Evolutionary conservation across 2,329 filamentous ascomycete genomes (phyloP).

Genomic region (Beauveria pseudobassiana): DNA sequence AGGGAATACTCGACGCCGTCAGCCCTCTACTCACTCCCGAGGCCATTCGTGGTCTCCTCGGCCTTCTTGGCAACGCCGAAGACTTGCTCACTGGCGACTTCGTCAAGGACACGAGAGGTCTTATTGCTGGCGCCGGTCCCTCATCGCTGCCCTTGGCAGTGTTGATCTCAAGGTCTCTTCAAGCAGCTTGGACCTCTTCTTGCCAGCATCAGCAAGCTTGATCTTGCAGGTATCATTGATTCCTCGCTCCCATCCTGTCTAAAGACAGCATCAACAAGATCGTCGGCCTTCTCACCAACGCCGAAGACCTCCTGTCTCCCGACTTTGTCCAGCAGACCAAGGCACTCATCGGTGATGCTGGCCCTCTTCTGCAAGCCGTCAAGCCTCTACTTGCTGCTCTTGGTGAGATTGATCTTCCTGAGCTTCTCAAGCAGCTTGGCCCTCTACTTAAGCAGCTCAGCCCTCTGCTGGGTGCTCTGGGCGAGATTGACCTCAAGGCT

Average conservation of each 20-base stretch:
- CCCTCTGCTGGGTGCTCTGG: conserved; percentile 21
- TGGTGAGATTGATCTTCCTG: conserved; percentile 16
- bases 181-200: conserved; percentile 29
- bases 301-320: conserved; percentile 1
- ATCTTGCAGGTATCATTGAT: conserved; percentile 27
- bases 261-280: conserved; percentile 30
- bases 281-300: conserved; percentile 15
- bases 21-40: conserved; percentile 27
- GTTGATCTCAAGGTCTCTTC: conserved; percentile 32
- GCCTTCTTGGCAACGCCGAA: conserved; percentile 30
- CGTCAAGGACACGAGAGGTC: conserved; percentile 33
- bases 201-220: conserved; percentile 25
- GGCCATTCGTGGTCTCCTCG: conserved; percentile 27
- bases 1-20: conserved; percentile 25
- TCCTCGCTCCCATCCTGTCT: conserved; percentile 30
- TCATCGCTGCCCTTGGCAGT: conserved; percentile 26
- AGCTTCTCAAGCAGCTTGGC: conserved; percentile 27
- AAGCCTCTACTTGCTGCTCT: conserved; percentile 35
- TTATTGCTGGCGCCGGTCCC: conserved; percentile 29
- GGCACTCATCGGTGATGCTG: conserved; percentile 11
- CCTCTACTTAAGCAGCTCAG: conserved; percentile 21
- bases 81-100: conserved; percentile 30
- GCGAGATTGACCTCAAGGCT: conserved; percentile 30
- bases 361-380: conserved; percentile 13
- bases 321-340: conserved; percentile 11